Evolutionary conservation across 192 early-diverging fungal species (phyloP).

Genomic region (Entomortierella chlamydospora): DNA sequence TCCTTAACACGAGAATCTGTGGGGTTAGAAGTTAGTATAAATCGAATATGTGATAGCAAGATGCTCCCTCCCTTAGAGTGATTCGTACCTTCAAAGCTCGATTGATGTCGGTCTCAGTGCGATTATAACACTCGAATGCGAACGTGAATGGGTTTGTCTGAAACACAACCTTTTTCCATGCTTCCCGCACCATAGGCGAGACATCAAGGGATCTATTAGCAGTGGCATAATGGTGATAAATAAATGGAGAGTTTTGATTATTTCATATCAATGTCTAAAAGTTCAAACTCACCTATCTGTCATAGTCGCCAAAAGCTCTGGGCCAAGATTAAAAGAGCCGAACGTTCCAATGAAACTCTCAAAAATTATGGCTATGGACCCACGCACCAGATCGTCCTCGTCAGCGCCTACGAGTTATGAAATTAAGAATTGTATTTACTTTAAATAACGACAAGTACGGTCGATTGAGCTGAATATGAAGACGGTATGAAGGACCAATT

Average conservation of each 20-base stretch:
- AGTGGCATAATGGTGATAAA: too few species aligned
- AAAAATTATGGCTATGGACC: conserved; percentile 21
- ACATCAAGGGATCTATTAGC: conserved; percentile 23
- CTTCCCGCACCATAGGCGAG: conserved; percentile 11
- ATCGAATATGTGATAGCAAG: neutral
- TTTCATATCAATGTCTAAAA: too few species aligned
- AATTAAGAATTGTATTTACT: neutral
- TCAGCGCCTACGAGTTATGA: conserved; percentile 19
- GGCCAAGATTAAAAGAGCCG: conserved; percentile 36
- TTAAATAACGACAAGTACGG: too few species aligned
- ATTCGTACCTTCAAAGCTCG: conserved; percentile 30
- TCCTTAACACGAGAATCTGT: conserved; percentile 41
- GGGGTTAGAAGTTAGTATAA: too few species aligned
- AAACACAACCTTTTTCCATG: conserved; percentile 32
- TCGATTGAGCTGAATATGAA: too few species aligned
- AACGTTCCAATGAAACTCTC: conserved; percentile 43
- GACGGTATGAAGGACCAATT: too few species aligned
- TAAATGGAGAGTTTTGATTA: too few species aligned
- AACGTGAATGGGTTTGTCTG: conserved; percentile 40
- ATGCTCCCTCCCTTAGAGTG: neutral
- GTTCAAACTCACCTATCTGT: conserved; percentile 23
- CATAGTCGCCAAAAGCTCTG: conserved; percentile 36
- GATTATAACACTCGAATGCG: conserved; percentile 38
- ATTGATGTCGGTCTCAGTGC: conserved; percentile 27
- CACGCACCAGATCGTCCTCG: conserved; percentile 36